Base-by-base conservation (phyloP, 306 rosid species). In the Canavalia gladiata region DNA sequence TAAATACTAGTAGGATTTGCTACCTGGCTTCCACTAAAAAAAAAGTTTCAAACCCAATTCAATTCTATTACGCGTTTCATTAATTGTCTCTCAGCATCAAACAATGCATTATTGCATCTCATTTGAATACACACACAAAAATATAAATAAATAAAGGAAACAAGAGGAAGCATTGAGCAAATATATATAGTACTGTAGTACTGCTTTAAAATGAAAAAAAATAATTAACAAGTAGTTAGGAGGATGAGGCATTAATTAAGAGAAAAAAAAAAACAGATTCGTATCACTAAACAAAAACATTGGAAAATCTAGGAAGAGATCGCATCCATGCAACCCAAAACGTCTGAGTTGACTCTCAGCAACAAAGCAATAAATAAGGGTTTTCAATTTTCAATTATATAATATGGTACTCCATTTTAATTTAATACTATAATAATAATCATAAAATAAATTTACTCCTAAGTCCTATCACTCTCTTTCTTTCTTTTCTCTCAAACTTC, bases 271-370 rank as follows among this genome's bases (percentile, higher is more conserved):
- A 37, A 3, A 8, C 10, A 29, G 13, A 80, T 70, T 33, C 51
- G 29, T 4, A 31, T 34, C 4, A 72, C 62, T 1, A 56, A 80
- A 34, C 6, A 51, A 29, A 59, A 78, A 30, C 5, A 3, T 45
- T 43, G 68, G 71, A 86, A 88, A 85, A 90, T 88, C 65, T 68
- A 84, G 71, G 81, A 79, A 81, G 85, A 82, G 79, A 87, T 88
- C 88, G 58, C 91, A 78, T 81, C 92, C 97, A 90, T 87, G 92
- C 94, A 81, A 86, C 81, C 64, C 12, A 84, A 78, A 86, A 83
- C 86, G 86, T 89, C 82, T 34, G 18, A 66, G 91, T 92, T 92
- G 95, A 92, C 97, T 80, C 86, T 58, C 59, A 63, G 50, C 72
- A 86, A 76, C 79, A 79, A 86, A 71, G 86, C 87, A 84, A 75